Evolutionary conservation across 106 monocot genomes (phyloP).

Genomic region (Dendrobium nobile): DNA sequence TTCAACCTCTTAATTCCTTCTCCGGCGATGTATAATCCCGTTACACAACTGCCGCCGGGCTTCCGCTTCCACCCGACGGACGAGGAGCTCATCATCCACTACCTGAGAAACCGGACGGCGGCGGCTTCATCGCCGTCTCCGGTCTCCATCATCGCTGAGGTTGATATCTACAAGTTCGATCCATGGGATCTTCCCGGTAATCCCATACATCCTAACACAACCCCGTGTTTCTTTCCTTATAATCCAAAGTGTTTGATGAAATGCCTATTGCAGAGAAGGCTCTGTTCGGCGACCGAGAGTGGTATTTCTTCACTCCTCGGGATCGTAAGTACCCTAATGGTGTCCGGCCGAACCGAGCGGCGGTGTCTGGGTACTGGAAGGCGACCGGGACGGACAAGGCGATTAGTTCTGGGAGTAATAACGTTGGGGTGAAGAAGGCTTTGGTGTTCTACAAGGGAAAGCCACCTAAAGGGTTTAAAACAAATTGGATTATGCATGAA

Average conservation of each 20-base stretch:
- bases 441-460: constrained; percentile 62
- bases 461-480: constrained; percentile 49
- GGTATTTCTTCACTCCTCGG: constrained; percentile 55
- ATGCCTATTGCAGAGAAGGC: constrained; percentile 29
- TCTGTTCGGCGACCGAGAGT: constrained; percentile 44
- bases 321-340: constrained; percentile 40
- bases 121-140: constrained; percentile 14
- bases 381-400: constrained; percentile 62
- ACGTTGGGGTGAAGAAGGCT: constrained; percentile 50
- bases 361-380: constrained; percentile 43
- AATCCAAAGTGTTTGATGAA: neutral
- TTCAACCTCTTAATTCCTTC: neutral
- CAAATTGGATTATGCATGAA: constrained; percentile 89
- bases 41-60: constrained; percentile 35
- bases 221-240: neutral
- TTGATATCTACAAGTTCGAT: constrained; percentile 52
- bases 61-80: constrained; percentile 77
- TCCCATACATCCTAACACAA: neutral
- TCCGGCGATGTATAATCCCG: constrained; percentile 35
- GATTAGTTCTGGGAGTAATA: constrained; percentile 7
- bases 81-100: constrained; percentile 57
- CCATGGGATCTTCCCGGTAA: constrained; percentile 60
- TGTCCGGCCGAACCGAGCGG: constrained; percentile 44
- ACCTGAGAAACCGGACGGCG: constrained; percentile 31
- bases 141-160: constrained; percentile 52